A percentile compares a stretch with the other conserved stretches of the same genome.
Conservation (phyloP, 345 rosid species). For the Camelina sativa region DNA sequence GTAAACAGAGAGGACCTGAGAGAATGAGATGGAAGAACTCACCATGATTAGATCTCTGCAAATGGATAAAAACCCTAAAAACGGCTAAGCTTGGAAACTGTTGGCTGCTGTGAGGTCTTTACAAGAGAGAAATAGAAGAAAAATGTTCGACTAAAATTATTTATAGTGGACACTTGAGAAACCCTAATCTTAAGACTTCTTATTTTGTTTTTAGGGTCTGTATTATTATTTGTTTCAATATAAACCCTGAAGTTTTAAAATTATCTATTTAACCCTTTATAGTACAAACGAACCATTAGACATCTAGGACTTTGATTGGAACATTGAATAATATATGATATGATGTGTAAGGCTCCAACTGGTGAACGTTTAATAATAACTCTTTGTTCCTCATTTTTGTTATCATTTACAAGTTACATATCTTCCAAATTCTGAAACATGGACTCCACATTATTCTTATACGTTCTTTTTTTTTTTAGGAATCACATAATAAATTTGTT, state of each 20-base stretch:
- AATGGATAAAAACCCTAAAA: slow-evolving; percentile 34
- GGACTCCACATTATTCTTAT: too few species aligned
- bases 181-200: slow-evolving; percentile 29
- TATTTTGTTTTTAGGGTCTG: slow-evolving; percentile 22
- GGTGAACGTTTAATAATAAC: too few species aligned
- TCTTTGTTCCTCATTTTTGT: too few species aligned
- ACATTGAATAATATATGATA: neutral
- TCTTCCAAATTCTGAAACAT: too few species aligned
- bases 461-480: too few species aligned
- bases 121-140: neutral
- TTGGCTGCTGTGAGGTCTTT: slow-evolving; percentile 21
- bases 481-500: too few species aligned
- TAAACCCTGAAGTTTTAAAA: neutral
- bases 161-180: slow-evolving; percentile 25
- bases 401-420: too few species aligned
- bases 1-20: neutral
- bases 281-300: neutral
- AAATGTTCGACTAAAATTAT: neutral
- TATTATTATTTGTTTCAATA: neutral
- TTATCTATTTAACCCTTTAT: neutral
- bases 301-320: neutral
- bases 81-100: slow-evolving; percentile 9
- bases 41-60: slow-evolving; percentile 41
- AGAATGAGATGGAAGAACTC: slow-evolving; percentile 8
- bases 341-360: too few species aligned